phyloP scores from a whole-genome alignment of 768 basidiomycete genomes.

The Kwoniella europaea region DNA sequence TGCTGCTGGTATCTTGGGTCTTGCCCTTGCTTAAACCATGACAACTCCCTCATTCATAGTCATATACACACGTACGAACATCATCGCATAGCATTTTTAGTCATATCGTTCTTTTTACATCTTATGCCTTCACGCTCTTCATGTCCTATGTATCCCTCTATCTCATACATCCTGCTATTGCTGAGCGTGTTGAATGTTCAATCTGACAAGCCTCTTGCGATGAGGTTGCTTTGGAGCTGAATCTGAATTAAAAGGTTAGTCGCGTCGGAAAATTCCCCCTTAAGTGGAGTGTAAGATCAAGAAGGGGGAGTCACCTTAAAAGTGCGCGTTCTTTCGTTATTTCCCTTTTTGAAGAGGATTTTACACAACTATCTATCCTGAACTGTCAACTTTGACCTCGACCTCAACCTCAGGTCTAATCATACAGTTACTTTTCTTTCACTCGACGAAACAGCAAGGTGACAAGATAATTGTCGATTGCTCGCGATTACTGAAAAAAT shows the following conservation, averaged over 20 bases:
- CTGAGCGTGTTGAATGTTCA: no score
- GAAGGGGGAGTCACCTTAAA: not conserved
- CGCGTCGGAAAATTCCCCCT: not conserved
- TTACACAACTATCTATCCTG: no score
- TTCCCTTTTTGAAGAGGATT: no score
- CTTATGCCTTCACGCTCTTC: not conserved
- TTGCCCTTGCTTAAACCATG: conserved; percentile 3
- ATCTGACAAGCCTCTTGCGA: no score
- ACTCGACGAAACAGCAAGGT: not conserved
- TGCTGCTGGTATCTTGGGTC: conserved; percentile 39
- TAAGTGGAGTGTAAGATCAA: not conserved
- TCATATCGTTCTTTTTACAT: not conserved
- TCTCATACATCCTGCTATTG: not conserved
- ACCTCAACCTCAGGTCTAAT: no score
- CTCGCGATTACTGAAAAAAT: not conserved
- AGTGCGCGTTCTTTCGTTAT: not conserved
- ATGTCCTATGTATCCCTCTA: conserved; percentile 13
- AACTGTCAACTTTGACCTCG: no score
- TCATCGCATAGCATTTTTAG: conserved; percentile 6
- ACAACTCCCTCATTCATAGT: not conserved
- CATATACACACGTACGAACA: not conserved
- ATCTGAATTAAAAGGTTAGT: not conserved
- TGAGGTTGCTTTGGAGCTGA: no score
- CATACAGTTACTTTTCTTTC: no score
- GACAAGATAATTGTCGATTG: not conserved